Evolutionary conservation across 2,329 filamentous ascomycete genomes (phyloP).

Genomic region (Alternaria solani): DNA sequence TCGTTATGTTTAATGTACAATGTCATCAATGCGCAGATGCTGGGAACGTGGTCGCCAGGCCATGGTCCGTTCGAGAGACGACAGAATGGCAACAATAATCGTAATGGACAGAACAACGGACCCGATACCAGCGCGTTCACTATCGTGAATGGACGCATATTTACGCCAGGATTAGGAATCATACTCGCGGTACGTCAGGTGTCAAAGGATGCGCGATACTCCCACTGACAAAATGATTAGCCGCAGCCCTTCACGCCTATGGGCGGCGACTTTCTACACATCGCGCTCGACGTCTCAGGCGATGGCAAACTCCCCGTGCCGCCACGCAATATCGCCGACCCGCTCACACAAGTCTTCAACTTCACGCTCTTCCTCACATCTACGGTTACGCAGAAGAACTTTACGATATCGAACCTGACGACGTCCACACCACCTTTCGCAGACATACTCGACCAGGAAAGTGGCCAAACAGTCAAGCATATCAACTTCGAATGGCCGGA

Average conservation of each 20-base stretch:
- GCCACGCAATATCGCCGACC: conserved; percentile 60
- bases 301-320: conserved; percentile 70
- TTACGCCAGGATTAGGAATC: conserved; percentile 72
- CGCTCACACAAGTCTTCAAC: conserved; percentile 66
- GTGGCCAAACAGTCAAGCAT: conserved; percentile 75
- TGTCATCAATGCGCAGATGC: conserved; percentile 37
- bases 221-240: conserved; percentile 24
- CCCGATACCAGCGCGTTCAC: conserved; percentile 58
- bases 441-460: conserved; percentile 70
- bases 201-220: neutral
- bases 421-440: conserved; percentile 61
- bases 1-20: conserved; percentile 29
- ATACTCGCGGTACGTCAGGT: conserved; percentile 61
- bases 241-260: conserved; percentile 50
- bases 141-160: conserved; percentile 71
- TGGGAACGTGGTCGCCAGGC: conserved; percentile 30
- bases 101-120: conserved; percentile 26
- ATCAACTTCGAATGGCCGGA: conserved; percentile 76
- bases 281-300: conserved; percentile 72
- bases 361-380: conserved; percentile 74
- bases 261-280: conserved; percentile 62
- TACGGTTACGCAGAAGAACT: conserved; percentile 68
- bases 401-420: conserved; percentile 73
- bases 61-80: conserved; percentile 17
- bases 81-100: conserved; percentile 31